These are phyloP conservation scores for Leccinum olivaceopallidum DNA, from an alignment of 768 basidiomycete species.

Conservation along the genomic window DNA sequence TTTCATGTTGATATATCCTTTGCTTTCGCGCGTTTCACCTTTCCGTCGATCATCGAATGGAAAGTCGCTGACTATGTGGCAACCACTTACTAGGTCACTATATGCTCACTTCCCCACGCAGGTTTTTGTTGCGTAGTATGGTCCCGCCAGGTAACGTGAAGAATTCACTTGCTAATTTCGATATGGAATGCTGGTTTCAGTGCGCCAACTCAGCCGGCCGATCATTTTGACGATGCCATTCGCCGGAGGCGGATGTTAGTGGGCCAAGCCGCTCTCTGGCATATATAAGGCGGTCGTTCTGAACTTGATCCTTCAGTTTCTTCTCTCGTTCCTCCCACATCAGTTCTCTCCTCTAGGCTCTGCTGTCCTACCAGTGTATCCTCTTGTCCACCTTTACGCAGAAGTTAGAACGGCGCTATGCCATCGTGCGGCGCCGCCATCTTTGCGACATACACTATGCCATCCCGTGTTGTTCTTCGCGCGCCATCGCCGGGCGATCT, in stretches of 20 bases:
- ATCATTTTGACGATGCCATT: background rate
- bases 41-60: background rate
- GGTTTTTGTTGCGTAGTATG: background rate
- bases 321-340: background rate
- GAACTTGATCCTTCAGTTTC: background rate
- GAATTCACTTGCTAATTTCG: background rate
- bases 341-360: background rate
- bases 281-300: constrained; percentile 7
- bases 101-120: constrained; percentile 1
- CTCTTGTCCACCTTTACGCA: background rate
- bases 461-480: background rate
- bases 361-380: background rate
- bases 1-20: constrained; percentile 11
- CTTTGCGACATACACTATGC: background rate
- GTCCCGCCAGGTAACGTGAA: constrained; percentile 3
- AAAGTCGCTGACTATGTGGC: constrained; percentile 7
- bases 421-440: background rate
- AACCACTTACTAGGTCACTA: background rate
- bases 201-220: background rate
- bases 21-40: constrained; percentile 6
- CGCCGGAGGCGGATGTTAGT: background rate
- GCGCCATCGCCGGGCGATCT: background rate
- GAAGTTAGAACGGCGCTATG: background rate
- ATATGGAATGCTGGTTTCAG: background rate
- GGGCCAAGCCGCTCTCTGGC: background rate